Evolutionary conservation across 352 stramenopile genomes (phyloP).

Genomic region (Globisporangium sylvaticum): DNA sequence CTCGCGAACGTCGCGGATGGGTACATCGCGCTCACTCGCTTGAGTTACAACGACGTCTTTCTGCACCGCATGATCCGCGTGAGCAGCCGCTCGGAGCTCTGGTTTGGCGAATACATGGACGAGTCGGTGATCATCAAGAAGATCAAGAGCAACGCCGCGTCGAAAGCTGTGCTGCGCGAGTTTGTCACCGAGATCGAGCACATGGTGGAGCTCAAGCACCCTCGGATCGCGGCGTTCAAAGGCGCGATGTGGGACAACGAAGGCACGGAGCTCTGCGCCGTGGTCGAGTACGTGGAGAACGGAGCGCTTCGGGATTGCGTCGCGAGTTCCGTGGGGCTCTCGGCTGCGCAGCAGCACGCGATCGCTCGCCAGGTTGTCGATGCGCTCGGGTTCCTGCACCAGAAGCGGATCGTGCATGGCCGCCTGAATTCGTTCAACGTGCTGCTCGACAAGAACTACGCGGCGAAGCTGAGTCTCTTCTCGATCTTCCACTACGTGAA

Average conservation of each 20-base stretch:
- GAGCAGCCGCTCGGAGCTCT: conserved; percentile 68
- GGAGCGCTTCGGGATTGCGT: conserved; percentile 63
- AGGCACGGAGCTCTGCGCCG: conserved; percentile 63
- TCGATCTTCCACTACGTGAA: conserved; percentile 79
- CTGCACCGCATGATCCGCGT: conserved; percentile 71
- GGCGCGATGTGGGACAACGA: conserved; percentile 73
- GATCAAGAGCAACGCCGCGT: conserved; percentile 73
- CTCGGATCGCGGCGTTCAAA: conserved; percentile 63
- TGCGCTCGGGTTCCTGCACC: conserved; percentile 59
- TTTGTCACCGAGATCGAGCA: conserved; percentile 82
- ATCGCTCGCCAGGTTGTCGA: conserved; percentile 73
- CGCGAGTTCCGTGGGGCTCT: conserved; percentile 32
- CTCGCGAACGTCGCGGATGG: conserved; percentile 59
- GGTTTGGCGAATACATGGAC: conserved; percentile 66
- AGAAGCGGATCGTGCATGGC: conserved; percentile 69
- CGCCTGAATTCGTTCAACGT: conserved; percentile 78
- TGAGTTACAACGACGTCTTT: conserved; percentile 73
- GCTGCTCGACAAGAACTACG: conserved; percentile 58
- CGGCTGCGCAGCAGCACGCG: conserved; percentile 57
- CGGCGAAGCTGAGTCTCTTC: conserved; percentile 75
- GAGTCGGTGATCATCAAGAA: conserved; percentile 73
- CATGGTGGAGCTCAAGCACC: conserved; percentile 65
- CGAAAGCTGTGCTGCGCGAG: conserved; percentile 57
- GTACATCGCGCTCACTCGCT: conserved; percentile 58
- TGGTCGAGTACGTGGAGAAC: conserved; percentile 67